Evolutionary conservation across 2,329 filamentous ascomycete genomes (phyloP).

Genomic region (Xylariaceae sp.): DNA sequence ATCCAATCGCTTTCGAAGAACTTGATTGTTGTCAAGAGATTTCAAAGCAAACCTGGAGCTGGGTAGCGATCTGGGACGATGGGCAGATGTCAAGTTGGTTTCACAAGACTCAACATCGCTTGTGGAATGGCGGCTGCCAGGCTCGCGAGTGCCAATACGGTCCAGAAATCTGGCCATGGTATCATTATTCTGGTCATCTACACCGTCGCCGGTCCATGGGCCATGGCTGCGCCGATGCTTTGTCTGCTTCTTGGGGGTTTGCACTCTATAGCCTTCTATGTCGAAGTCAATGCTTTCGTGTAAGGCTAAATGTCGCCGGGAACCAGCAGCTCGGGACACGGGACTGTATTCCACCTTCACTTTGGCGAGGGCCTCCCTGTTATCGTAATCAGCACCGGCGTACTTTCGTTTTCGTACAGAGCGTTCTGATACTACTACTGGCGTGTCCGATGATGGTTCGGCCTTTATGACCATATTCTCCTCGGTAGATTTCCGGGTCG

Average conservation of each 20-base stretch:
- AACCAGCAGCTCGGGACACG: slow-evolving; percentile 28
- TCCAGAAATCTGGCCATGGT: neutral
- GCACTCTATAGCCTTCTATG: slow-evolving; percentile 40
- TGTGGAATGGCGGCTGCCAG: neutral
- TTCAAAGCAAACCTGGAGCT: neutral
- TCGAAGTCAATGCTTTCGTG: slow-evolving; percentile 59
- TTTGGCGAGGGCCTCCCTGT: slow-evolving; percentile 26
- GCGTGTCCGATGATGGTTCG: slow-evolving; percentile 51
- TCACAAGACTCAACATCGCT: neutral
- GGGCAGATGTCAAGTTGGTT: neutral
- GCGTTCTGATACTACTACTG: slow-evolving; percentile 48
- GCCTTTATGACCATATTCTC: slow-evolving; percentile 36
- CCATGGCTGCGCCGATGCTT: slow-evolving; percentile 16
- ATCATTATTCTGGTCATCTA: neutral
- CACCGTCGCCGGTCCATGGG: neutral
- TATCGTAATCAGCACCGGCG: slow-evolving; percentile 23
- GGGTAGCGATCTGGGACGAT: neutral
- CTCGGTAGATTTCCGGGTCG: neutral
- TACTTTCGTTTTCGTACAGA: slow-evolving; percentile 44
- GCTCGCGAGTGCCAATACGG: neutral
- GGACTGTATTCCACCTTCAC: slow-evolving; percentile 42
- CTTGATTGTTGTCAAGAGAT: slow-evolving; percentile 2
- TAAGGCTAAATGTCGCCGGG: slow-evolving; percentile 32
- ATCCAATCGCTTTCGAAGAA: slow-evolving; percentile 1
- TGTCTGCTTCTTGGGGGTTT: slow-evolving; percentile 38